Percentiles rank a stretch among this genome's conserved stretches.
Conservation (phyloP, 2,329 filamentous ascomycete genomes). For the Byssoonygena ceratinophila region DNA sequence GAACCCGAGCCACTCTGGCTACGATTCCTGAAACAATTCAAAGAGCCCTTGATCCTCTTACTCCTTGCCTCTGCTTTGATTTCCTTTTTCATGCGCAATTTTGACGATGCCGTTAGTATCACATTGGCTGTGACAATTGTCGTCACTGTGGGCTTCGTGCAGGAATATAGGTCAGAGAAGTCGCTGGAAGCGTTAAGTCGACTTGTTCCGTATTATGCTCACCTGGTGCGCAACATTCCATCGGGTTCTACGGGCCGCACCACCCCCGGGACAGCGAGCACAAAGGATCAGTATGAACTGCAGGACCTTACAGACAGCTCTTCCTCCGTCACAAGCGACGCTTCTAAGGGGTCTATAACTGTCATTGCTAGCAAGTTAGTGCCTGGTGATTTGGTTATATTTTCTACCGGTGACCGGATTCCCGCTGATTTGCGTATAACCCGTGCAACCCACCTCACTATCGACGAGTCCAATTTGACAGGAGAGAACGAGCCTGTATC, state of each 20-base stretch:
- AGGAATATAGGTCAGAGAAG: conserved; percentile 96
- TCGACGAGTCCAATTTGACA: conserved; percentile 93
- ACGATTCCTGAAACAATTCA: conserved; percentile 91
- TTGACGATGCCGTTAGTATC: conserved; percentile 91
- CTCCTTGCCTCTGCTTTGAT: conserved; percentile 78
- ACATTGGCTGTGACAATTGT: conserved; percentile 94
- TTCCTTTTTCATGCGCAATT: conserved; percentile 83
- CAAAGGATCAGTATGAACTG: conserved; percentile 40
- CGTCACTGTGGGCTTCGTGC: conserved; percentile 87
- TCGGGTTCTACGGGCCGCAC: conserved; percentile 20
- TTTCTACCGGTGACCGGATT: conserved; percentile 91
- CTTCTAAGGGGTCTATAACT: conserved; percentile 66
- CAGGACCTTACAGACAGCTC: conserved; percentile 30
- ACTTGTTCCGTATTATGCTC: conserved; percentile 87
- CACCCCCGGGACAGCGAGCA: conserved; percentile 17
- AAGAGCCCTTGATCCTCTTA: conserved; percentile 88
- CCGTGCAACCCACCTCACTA: conserved; percentile 75
- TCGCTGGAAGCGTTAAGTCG: conserved; percentile 91
- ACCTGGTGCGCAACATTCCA: conserved; percentile 62
- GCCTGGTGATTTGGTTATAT: conserved; percentile 82
- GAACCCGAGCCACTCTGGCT: conserved; percentile 90
- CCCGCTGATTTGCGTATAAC: conserved; percentile 94
- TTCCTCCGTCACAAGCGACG: conserved; percentile 43
- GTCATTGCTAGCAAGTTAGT: conserved; percentile 82
- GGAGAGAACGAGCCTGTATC: conserved; percentile 90